These are phyloP conservation scores for Cercospora zeina DNA, from an alignment of 2,329 filamentous ascomycete genomes.

Conservation along the genomic window DNA sequence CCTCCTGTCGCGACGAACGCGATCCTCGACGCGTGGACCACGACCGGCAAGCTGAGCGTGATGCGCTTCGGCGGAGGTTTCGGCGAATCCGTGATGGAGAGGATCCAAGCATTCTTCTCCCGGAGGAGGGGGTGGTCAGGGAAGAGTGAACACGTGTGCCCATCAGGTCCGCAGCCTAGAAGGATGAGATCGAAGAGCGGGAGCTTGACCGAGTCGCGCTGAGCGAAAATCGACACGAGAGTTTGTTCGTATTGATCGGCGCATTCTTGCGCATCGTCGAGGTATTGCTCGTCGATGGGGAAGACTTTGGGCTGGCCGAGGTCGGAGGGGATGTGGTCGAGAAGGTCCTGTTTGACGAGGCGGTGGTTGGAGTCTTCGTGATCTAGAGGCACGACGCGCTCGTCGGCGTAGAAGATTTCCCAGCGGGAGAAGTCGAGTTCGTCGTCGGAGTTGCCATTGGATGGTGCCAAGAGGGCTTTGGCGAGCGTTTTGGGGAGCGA, in stretches of 20 bases:
- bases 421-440: constrained; percentile 77
- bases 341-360: constrained; percentile 79
- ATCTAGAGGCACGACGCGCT: constrained; percentile 88
- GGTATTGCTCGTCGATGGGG: constrained; percentile 68
- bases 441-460: constrained; percentile 58
- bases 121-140: constrained; percentile 83
- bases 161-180: constrained; percentile 90
- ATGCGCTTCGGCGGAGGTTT: constrained; percentile 91
- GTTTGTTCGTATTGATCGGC: constrained; percentile 91
- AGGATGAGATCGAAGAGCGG: constrained; percentile 94
- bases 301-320: constrained; percentile 70
- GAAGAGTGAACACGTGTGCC: constrained; percentile 96
- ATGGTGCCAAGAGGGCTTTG: constrained; percentile 68
- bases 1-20: constrained; percentile 89
- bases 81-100: constrained; percentile 86
- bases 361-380: constrained; percentile 93
- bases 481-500: constrained; percentile 87
- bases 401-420: constrained; percentile 98
- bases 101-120: constrained; percentile 87
- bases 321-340: constrained; percentile 78
- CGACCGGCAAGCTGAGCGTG: constrained; percentile 87
- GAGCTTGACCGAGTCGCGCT: constrained; percentile 87
- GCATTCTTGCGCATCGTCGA: constrained; percentile 83
- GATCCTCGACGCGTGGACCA: constrained; percentile 80
- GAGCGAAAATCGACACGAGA: constrained; percentile 82